Base-by-base conservation (phyloP, 179 eudicot genomes). In the Beta macrorhiza region DNA sequence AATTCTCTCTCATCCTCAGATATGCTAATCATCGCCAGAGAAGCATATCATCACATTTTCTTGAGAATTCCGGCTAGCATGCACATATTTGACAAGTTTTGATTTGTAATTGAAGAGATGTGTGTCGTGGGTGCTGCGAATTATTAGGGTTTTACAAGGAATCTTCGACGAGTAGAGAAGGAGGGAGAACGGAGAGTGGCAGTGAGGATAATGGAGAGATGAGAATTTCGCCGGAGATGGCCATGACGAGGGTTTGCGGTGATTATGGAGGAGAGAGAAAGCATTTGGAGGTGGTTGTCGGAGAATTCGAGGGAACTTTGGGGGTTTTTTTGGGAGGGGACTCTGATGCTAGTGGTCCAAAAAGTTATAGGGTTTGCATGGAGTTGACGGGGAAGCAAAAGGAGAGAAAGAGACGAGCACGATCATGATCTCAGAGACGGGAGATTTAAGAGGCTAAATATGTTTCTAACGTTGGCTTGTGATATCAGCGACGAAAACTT, bases 81-180 rank as follows among this genome's bases (percentile, higher is more conserved):
- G 25, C 25, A 25, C 25, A 25, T 25, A 25, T 25, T 0, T 61
- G 55, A 93, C 87, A 62, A 90, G 81, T 47, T 77, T 85, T 16
- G 96, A 14, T 57, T 93, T 94, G 82, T 87, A 85, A 47, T 93
- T 94, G 87, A 82, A 89, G 0, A 92, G 92, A 57, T 90, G 96
- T 0, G 96, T 91, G 29, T 93, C 93, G 82, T 93, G 93, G 52
- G 92, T 81, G 75, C 82, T 87, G 52, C 82, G 86, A 64, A 93
- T 84, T 10, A 5, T 80, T 32, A 90, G 81, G 69, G 68, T 79
- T 77, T 78, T 73, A 20, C 44, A 56, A 11, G 79, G 10, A 51
- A 75, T 2, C 44, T 64, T 47, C 72, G 74, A 81, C 0, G 19
- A 72, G 12, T 78, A 67, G 64, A 49, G 69, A 61, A 70, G n/a